These are phyloP conservation scores for Geoglossum cookeanum DNA, from an alignment of 2,329 filamentous ascomycete species.

Conservation along the genomic window DNA sequence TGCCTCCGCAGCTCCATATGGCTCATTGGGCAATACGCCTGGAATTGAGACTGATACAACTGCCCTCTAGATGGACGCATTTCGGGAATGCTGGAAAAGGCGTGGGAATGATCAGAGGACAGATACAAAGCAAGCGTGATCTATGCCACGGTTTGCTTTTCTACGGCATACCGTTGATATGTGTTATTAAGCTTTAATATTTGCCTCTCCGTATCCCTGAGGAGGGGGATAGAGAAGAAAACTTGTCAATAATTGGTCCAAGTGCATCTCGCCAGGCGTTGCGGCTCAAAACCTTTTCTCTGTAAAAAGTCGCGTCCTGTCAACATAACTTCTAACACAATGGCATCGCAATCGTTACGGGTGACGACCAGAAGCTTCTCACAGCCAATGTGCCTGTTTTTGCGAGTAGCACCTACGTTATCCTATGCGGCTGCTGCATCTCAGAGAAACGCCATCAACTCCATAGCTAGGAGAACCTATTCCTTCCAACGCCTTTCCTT, in stretches of 20 bases:
- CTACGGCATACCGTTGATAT: not conserved
- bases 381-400: not conserved
- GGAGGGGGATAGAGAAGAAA: constrained; percentile 2
- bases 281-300: constrained; percentile 1
- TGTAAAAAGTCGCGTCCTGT: not conserved
- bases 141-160: not conserved
- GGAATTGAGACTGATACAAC: not conserved
- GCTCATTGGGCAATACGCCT: not conserved
- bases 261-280: constrained; percentile 7
- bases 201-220: not conserved
- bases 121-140: constrained; percentile 45
- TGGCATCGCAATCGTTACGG: not conserved
- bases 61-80: constrained; percentile 58
- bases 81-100: constrained; percentile 78
- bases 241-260: not conserved
- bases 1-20: not conserved
- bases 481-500: not conserved
- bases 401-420: not conserved
- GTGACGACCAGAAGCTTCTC: not conserved
- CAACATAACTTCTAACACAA: not conserved
- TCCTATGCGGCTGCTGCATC: not conserved
- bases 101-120: constrained; percentile 78
- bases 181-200: not conserved
- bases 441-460: not conserved
- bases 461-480: not conserved